These are phyloP conservation scores for Suillus ampliporus DNA, from an alignment of 768 basidiomycete species.

Conservation along the genomic window DNA sequence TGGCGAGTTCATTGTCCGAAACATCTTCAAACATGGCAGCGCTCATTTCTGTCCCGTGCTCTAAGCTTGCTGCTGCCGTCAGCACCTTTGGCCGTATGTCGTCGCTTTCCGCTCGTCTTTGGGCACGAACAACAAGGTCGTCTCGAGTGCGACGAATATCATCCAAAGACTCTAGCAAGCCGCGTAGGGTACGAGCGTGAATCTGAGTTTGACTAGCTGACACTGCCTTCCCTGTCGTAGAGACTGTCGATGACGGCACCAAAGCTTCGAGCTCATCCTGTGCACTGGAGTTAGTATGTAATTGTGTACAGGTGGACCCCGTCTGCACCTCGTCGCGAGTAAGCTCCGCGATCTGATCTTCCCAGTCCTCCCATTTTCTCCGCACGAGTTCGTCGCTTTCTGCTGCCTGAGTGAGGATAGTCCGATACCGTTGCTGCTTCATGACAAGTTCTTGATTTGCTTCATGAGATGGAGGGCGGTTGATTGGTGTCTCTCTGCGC, in stretches of 20 bases:
- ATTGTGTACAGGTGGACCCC: too few species aligned
- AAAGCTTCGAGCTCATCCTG: slow-evolving; percentile 70
- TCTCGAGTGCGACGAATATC: slow-evolving; percentile 65
- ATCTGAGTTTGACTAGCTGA: slow-evolving; percentile 56
- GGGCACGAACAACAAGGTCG: slow-evolving; percentile 68
- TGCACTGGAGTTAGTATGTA: slow-evolving; percentile 14
- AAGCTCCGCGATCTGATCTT: slow-evolving; percentile 69
- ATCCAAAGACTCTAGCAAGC: slow-evolving; percentile 80
- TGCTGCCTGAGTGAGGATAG: slow-evolving; percentile 72
- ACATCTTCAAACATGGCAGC: slow-evolving; percentile 90
- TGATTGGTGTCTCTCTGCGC: slow-evolving; percentile 52
- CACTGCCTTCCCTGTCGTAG: slow-evolving; percentile 35
- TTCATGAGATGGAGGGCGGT: slow-evolving; percentile 73
- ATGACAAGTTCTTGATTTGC: slow-evolving; percentile 76
- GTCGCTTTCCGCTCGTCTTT: slow-evolving; percentile 65
- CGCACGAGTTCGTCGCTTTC: slow-evolving; percentile 79
- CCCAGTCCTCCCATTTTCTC: slow-evolving; percentile 91
- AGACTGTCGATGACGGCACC: slow-evolving; percentile 69
- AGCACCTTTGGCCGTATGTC: slow-evolving; percentile 76
- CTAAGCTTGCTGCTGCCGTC: slow-evolving; percentile 67
- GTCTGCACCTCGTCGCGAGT: slow-evolving; percentile 62
- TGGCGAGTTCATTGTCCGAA: slow-evolving; percentile 76
- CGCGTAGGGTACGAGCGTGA: slow-evolving; percentile 73
- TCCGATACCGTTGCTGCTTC: slow-evolving; percentile 73
- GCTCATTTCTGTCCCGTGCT: slow-evolving; percentile 70